Percentiles rank a stretch among this genome's conserved stretches.
Conservation (phyloP, 2,329 filamentous ascomycete species). For the Fusarium sp. region DNA sequence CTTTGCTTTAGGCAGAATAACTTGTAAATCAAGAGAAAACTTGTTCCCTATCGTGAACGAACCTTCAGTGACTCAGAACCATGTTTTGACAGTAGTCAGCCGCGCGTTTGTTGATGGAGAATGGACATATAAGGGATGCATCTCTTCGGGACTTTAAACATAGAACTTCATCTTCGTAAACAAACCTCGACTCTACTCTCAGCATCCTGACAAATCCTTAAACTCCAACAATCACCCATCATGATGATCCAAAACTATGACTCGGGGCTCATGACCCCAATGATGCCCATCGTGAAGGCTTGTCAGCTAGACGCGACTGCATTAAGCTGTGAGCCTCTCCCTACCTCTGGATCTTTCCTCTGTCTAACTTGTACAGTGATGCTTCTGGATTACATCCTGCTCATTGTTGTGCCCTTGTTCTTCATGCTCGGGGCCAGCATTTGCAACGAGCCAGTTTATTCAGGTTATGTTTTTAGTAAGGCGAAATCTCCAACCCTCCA, state of each 20-base stretch:
- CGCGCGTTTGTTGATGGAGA: not conserved
- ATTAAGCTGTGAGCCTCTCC: not conserved
- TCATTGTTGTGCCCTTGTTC: not conserved
- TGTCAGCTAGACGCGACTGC: not conserved
- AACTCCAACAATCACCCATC: not conserved
- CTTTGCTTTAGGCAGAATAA: not conserved
- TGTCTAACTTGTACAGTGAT: not conserved
- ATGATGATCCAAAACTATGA: not conserved
- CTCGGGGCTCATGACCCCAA: not conserved
- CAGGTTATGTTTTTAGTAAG: not conserved
- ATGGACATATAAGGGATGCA: not conserved
- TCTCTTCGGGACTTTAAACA: not conserved
- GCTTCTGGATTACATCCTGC: not conserved
- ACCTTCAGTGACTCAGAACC: not conserved
- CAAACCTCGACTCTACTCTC: not conserved
- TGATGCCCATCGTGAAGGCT: not conserved
- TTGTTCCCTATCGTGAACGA: not conserved
- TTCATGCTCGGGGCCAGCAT: not conserved
- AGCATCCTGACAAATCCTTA: not conserved
- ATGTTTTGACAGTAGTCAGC: not conserved
- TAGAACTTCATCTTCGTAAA: not conserved
- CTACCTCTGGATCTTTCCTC: not conserved
- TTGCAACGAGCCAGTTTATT: not conserved
- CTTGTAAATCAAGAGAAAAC: not conserved
- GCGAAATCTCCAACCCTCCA: not conserved